Evolutionary conservation across 129 eudicot species (phyloP), one percentile per base, ranked within the genome.

Genomic region (Erigeron canadensis): DNA sequence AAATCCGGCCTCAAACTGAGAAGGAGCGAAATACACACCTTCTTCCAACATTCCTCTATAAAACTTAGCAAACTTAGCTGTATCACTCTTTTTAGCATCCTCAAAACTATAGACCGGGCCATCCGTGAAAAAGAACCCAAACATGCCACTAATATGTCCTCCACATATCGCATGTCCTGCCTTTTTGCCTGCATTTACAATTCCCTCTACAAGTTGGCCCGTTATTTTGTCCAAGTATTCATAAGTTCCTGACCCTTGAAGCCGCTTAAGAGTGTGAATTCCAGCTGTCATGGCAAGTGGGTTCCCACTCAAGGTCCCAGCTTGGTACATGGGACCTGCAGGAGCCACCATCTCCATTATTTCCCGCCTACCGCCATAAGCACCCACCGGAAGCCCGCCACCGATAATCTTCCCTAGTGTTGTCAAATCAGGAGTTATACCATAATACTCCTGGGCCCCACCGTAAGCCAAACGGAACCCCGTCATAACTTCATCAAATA

Each of bases 271-370:
- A 1, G 95, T 88, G 77, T 88, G 96, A 46, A 95, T 90, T 1
- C 97, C 99, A 1, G 99, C 99, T 13, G 97, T 95, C 97, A 95
- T 95, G 9, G 97, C 99, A 67, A 95, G 73, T 11, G 97, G 99
- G 89, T 95, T 95, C 7, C 96, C 97, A 64, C 97, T 90, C 8
- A 90, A 79, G 18, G 97, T 95, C 54, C 96, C 97, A 0, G 97
- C 99, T 48, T 95, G 99, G 76, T 95, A 95, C 97, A 90, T 86
- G 42, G 99, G 96, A 18, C 99, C 97, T 1, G 99, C 91, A 1
- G 99, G 99, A 15, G 97, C 97, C 73, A 95, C 96, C 97, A 90
- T 88, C 86, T 95, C 96, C 97, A 95, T 95, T 17, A 95, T 90
- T 6, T 90, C 99, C 71, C 89, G 71, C 85, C 95, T 73, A 58